Percentiles rank a stretch among this genome's conserved stretches.
Conservation (phyloP, 441 rosid genomes). For the Euphorbia schlechtendalii region DNA sequence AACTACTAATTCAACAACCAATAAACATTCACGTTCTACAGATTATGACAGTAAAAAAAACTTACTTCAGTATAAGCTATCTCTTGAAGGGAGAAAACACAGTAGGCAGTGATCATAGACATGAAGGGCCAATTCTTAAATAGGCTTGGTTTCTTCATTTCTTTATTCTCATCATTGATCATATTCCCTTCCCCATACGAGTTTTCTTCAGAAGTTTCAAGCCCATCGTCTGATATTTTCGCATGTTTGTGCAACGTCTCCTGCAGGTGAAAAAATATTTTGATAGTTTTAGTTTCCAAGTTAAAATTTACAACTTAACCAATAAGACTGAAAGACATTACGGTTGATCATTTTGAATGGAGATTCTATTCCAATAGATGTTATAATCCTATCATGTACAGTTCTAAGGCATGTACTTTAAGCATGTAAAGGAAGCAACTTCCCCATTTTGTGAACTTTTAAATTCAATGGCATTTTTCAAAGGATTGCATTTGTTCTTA, state of each 20-base stretch:
- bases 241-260: conserved; percentile 54
- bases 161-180: conserved; percentile 23
- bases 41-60: not conserved
- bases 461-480: too few species aligned
- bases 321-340: too few species aligned
- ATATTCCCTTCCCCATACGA: conserved; percentile 20
- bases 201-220: conserved; percentile 25
- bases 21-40: not conserved
- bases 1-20: not conserved
- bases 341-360: not conserved
- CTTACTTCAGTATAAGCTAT: conserved; percentile 58
- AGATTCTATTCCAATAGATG: not conserved
- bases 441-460: not conserved
- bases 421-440: not conserved
- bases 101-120: conserved; percentile 47
- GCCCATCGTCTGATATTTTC: conserved; percentile 16
- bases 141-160: conserved; percentile 30
- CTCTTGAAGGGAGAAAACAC: conserved; percentile 61
- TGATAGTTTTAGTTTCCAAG: not conserved
- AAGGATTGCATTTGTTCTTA: too few species aligned
- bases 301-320: not conserved
- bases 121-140: conserved; percentile 52
- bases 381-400: not conserved
- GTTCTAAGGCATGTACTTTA: not conserved
- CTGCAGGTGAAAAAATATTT: conserved; percentile 22